phyloP scores from a whole-genome alignment of 371 early-diverging fungal genomes.

The Encephalitozoon romaleae region DNA sequence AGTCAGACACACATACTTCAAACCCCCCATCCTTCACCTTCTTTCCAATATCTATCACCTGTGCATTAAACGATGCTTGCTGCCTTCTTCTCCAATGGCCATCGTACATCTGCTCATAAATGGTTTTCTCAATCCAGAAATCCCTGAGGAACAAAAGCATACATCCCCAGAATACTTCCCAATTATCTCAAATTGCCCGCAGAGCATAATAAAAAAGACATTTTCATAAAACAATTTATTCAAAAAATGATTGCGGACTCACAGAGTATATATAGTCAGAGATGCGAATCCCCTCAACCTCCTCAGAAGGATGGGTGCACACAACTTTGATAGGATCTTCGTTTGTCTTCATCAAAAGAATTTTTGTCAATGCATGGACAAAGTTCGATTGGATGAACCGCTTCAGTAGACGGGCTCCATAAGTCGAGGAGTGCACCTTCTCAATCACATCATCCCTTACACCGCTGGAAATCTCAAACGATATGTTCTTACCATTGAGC shows the following conservation, averaged over 20 bases:
- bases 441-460: conserved; percentile 64
- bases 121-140: conserved; percentile 1
- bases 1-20: background rate
- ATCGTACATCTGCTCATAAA: background rate
- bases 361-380: conserved; percentile 67
- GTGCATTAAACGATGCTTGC: background rate
- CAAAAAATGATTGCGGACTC: background rate
- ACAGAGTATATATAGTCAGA: conserved; percentile 25
- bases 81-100: background rate
- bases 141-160: conserved; percentile 2
- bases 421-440: conserved; percentile 68
- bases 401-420: conserved; percentile 70
- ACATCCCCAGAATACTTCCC: background rate
- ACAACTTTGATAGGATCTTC: conserved; percentile 9
- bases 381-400: conserved; percentile 67
- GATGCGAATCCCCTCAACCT: background rate
- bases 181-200: background rate
- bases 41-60: background rate
- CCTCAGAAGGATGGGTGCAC: conserved; percentile 20
- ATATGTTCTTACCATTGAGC: conserved; percentile 65
- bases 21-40: background rate
- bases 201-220: background rate
- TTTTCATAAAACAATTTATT: background rate
- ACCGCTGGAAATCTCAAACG: conserved; percentile 63
- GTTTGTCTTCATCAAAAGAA: conserved; percentile 55